These are phyloP conservation scores for Trichophaea hybrida DNA, from an alignment of 2,329 filamentous ascomycete genomes.

Conservation along the genomic window DNA sequence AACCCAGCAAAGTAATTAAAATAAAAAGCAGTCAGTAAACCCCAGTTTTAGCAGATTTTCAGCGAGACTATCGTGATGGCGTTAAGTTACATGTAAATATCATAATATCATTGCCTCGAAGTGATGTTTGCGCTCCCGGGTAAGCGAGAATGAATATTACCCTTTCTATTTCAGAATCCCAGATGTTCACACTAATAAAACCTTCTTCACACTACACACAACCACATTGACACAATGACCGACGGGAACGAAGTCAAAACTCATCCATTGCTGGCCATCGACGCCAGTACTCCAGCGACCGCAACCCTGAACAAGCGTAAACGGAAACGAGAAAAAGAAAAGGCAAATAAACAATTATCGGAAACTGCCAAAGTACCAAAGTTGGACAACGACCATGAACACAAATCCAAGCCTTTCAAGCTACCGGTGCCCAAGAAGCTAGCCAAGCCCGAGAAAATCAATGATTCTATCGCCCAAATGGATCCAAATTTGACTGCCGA, in stretches of 20 bases:
- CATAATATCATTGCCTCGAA: too few species aligned
- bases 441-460: constrained; percentile 36
- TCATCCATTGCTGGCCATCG: background rate
- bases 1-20: too few species aligned
- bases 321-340: constrained; percentile 23
- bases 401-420: background rate
- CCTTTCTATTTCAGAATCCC: too few species aligned
- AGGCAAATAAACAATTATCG: constrained; percentile 13
- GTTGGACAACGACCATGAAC: background rate
- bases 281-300: background rate
- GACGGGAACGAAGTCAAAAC: background rate
- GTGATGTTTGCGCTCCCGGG: too few species aligned
- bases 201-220: background rate
- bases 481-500: constrained; percentile 72
- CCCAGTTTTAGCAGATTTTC: too few species aligned
- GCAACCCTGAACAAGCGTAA: constrained; percentile 13
- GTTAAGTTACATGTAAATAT: too few species aligned
- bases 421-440: background rate
- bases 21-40: too few species aligned
- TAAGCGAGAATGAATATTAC: too few species aligned
- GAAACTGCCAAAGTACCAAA: background rate
- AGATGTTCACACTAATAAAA: too few species aligned
- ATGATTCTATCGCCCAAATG: constrained; percentile 67
- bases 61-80: too few species aligned
- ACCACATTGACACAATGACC: background rate